phyloP scores from a whole-genome alignment of 1,284 basidiomycete species.

The Leccinum fuscescens region DNA sequence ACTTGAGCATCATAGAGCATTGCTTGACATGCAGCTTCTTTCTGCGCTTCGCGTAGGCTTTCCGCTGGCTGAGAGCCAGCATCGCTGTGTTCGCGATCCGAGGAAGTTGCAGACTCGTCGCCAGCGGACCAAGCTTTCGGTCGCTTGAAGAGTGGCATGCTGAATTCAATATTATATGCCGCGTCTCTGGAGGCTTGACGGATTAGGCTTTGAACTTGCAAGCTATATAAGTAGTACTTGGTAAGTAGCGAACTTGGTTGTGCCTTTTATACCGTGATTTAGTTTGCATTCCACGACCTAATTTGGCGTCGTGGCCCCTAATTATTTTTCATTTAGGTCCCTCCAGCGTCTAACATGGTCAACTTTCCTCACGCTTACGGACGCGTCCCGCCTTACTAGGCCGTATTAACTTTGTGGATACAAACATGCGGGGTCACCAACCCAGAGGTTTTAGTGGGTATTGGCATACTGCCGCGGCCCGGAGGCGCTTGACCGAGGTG shows the following conservation, averaged over 20 bases:
- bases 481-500: too few species aligned
- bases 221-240: neutral
- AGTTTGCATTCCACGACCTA: too few species aligned
- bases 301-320: too few species aligned
- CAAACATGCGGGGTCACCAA: too few species aligned
- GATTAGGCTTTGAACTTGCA: neutral
- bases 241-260: neutral
- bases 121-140: slow-evolving; percentile 18
- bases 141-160: slow-evolving; percentile 26
- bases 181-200: neutral
- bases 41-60: slow-evolving; percentile 14
- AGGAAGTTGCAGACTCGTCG: slow-evolving; percentile 15
- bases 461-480: too few species aligned
- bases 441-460: too few species aligned
- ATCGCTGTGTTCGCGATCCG: slow-evolving; percentile 16
- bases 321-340: too few species aligned
- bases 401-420: too few species aligned
- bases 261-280: too few species aligned
- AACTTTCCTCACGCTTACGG: too few species aligned
- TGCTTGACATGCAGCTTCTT: slow-evolving; percentile 21
- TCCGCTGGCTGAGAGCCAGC: neutral
- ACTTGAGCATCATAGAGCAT: slow-evolving; percentile 26
- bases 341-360: too few species aligned
- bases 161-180: neutral
- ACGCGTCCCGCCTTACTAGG: too few species aligned